Conservation (phyloP, 768 basidiomycete species). For the Boletus reticulatus region DNA sequence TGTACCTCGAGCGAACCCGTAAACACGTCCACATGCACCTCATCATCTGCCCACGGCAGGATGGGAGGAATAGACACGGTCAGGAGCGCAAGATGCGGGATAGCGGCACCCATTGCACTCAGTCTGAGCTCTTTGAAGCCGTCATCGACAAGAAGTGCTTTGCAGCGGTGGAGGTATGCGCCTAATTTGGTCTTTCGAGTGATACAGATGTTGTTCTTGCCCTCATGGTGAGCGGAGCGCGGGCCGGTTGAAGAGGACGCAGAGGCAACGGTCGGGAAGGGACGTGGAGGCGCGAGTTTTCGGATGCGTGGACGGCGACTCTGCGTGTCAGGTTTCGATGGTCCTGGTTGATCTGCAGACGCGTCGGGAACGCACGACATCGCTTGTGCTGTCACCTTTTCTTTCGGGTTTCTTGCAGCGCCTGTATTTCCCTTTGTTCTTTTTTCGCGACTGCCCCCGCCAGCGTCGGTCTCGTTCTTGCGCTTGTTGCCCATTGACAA, state of each 20-base stretch:
- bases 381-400: background rate
- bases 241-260: conserved; percentile 82
- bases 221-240: conserved; percentile 72
- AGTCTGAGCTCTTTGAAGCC: conserved; percentile 79
- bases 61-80: conserved; percentile 68
- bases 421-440: conserved; percentile 12
- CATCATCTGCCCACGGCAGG: conserved; percentile 62
- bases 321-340: conserved; percentile 1
- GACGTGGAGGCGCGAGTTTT: conserved; percentile 71
- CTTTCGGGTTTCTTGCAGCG: conserved; percentile 1
- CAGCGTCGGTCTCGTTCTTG: conserved; percentile 15
- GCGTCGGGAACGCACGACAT: background rate
- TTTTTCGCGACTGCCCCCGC: conserved; percentile 8
- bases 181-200: conserved; percentile 74
- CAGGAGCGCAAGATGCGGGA: conserved; percentile 74
- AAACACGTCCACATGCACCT: conserved; percentile 57
- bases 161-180: conserved; percentile 76
- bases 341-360: background rate
- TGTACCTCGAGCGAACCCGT: conserved; percentile 73
- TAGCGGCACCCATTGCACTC: conserved; percentile 86
- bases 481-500: conserved; percentile 20
- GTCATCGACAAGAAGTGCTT: conserved; percentile 65
- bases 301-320: conserved; percentile 40
- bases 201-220: conserved; percentile 78
- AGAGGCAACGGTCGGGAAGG: conserved; percentile 71